Percentiles rank a stretch among this genome's conserved stretches.
phyloP scores from a whole-genome alignment of 441 rosid species.

The Monsonia emarginata region DNA sequence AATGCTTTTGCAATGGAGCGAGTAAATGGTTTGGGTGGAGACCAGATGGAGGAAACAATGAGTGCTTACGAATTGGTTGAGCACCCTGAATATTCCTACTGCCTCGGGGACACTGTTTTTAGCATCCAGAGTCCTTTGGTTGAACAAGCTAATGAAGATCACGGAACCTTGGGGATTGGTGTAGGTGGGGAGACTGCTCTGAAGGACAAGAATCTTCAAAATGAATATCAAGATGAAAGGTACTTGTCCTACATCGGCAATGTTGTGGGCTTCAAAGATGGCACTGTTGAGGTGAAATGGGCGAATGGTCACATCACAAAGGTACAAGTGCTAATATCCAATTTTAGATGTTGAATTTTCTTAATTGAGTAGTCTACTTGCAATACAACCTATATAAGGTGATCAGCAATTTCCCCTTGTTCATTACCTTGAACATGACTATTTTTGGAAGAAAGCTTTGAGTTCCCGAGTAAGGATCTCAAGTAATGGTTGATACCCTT shows the following conservation, averaged over 20 bases:
- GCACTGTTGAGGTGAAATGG: constrained; percentile 71
- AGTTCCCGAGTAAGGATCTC: neutral
- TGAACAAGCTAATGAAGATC: constrained; percentile 20
- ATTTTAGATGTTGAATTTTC: neutral
- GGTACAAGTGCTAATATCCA: constrained; percentile 32
- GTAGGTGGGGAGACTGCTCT: constrained; percentile 16
- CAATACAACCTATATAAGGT: neutral
- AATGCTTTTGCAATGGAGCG: constrained; percentile 23
- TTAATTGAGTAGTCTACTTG: neutral
- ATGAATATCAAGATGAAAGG: constrained; percentile 20
- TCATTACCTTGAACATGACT: neutral
- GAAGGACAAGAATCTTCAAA: constrained; percentile 19
- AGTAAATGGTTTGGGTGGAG: constrained; percentile 23
- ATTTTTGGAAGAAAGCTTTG: neutral
- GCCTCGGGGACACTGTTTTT: constrained; percentile 64
- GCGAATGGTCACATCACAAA: constrained; percentile 50
- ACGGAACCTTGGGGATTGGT: constrained; percentile 18
- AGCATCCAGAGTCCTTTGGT: constrained; percentile 12
- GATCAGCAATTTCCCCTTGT: neutral
- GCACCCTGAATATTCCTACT: constrained; percentile 66
- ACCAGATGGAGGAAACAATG: constrained; percentile 47
- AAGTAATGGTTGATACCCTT: neutral
- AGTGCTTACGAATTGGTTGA: constrained; percentile 81
- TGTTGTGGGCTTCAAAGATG: constrained; percentile 60
- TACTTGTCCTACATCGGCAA: constrained; percentile 56